Evolutionary conservation across 1,284 basidiomycete genomes (phyloP).

Genomic region (Microbotryum lychnidis-dioicae): DNA sequence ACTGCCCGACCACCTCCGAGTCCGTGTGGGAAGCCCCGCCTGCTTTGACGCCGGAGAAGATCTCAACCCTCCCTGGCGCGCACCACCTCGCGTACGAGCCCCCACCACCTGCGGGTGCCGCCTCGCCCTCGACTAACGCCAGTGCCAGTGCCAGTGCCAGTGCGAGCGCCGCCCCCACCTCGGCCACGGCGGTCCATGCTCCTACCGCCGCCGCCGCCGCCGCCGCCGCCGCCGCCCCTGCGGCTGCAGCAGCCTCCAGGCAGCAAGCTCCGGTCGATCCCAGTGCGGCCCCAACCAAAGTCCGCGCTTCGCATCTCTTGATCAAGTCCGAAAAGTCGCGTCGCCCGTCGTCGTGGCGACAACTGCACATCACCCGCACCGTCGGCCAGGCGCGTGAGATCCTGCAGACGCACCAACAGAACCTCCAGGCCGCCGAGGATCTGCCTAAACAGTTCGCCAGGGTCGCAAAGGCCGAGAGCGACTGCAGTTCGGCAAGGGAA

Average conservation of each 20-base stretch:
- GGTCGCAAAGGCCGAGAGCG: constrained; percentile 66
- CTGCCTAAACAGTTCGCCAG: constrained; percentile 52
- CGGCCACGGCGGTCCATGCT: no score
- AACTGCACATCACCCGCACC: constrained; percentile 48
- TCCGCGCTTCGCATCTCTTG: constrained; percentile 87
- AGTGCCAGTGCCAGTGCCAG: not conserved
- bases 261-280: constrained; percentile 7
- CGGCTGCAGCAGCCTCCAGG: no score
- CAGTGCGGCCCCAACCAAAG: constrained; percentile 45
- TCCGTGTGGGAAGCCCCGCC: constrained; percentile 79
- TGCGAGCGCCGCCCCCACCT: not conserved
- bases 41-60: constrained; percentile 56
- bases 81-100: constrained; percentile 46
- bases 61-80: constrained; percentile 62
- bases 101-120: constrained; percentile 5
- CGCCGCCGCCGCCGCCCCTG: no score
- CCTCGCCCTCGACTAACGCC: not conserved
- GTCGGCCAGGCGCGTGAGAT: constrained; percentile 68
- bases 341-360: constrained; percentile 83
- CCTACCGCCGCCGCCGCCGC: no score
- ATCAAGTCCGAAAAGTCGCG: constrained; percentile 86
- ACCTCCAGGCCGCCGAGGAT: constrained; percentile 41
- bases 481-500: constrained; percentile 74
- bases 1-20: constrained; percentile 59
- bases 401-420: constrained; percentile 54